These are phyloP conservation scores for Apiospora malaysiana DNA, from an alignment of 2,329 filamentous ascomycete genomes.

Conservation along the genomic window DNA sequence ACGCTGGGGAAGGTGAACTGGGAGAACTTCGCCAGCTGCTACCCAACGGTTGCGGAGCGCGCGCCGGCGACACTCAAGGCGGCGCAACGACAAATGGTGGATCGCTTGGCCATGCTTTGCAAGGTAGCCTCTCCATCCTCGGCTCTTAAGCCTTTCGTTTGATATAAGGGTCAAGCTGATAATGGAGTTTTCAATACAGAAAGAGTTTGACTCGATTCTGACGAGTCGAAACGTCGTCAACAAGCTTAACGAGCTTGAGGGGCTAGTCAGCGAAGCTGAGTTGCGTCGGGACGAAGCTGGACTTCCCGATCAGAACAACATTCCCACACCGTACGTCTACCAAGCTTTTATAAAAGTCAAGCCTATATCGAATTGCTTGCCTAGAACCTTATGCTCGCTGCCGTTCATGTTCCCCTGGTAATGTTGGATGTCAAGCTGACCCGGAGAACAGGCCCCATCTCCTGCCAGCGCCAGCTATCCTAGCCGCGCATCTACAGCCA, in stretches of 20 bases:
- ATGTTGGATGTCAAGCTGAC: neutral
- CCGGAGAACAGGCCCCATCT: conserved; percentile 54
- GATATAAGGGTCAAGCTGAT: neutral
- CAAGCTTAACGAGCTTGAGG: conserved; percentile 65
- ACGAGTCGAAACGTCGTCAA: conserved; percentile 57
- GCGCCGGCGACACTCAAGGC: conserved; percentile 57
- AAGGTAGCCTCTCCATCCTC: conserved; percentile 43
- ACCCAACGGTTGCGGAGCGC: conserved; percentile 61
- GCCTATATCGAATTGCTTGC: conserved; percentile 6
- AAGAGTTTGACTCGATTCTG: conserved; percentile 64
- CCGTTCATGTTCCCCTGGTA: neutral
- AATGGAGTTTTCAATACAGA: conserved; percentile 36
- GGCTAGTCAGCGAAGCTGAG: conserved; percentile 57
- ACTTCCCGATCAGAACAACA: conserved; percentile 29
- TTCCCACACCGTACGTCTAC: conserved; percentile 54
- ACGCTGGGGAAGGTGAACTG: conserved; percentile 62
- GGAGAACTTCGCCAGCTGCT: conserved; percentile 65
- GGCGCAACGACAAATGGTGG: conserved; percentile 65
- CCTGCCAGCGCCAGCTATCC: conserved; percentile 57
- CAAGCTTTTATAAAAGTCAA: conserved; percentile 8
- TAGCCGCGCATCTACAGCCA: conserved; percentile 61
- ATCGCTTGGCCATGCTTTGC: conserved; percentile 59
- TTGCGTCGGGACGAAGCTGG: conserved; percentile 42
- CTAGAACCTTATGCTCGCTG: neutral
- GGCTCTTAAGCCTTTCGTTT: no score